Base-by-base conservation (phyloP, 1,284 basidiomycete species). In the Moesziomyces globuligerus region DNA sequence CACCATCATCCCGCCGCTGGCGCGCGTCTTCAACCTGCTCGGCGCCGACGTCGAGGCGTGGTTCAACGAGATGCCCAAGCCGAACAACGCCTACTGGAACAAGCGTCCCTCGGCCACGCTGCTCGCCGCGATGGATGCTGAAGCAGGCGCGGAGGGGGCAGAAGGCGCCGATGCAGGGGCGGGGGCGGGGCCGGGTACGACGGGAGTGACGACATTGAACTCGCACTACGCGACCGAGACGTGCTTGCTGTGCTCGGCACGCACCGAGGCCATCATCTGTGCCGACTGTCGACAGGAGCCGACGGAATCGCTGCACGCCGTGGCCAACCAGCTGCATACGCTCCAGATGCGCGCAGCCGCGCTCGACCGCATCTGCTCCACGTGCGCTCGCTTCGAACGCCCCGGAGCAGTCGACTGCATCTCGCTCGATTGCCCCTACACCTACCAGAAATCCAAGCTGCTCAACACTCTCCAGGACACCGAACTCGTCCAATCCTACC, bases 31-130 rank as follows among this genome's bases (percentile, higher is more conserved):
- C 85, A 94, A 91, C 76, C 87, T 98, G 24, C 86, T 95, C 28
- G 95, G 96, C 7, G 93, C 90, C 4, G 91, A 97, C 76, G 90
- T 97, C 29, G 87, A 88, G 49, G 84, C 86, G 28, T 98, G 96
- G 96, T 97, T 89, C 77, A 87, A 90, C 56, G 89, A 91, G 41
- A 94, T 96, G 91, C 91, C 93, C 20, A 61, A 55, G 64, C 72
- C 64, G 9, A 59, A 57, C 50, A 64, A 62, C 32, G 44, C 56
- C 17, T 46, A 53, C 38, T 60, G 65, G 60, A 54, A 62, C 50
- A 51, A 55, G 18, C 36, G 51, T 15, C 53, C 52, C 18, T 51
- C 58, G 11, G 32, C 51, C 1, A 44, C 59, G 7, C 32, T 56
- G 25, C 44, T 55, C 3, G 42, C 48, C 13, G 51, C 48, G 0